These are phyloP conservation scores for Nannochloris sp. DNA, from an alignment of 139 green algal species.

Conservation along the genomic window DNA sequence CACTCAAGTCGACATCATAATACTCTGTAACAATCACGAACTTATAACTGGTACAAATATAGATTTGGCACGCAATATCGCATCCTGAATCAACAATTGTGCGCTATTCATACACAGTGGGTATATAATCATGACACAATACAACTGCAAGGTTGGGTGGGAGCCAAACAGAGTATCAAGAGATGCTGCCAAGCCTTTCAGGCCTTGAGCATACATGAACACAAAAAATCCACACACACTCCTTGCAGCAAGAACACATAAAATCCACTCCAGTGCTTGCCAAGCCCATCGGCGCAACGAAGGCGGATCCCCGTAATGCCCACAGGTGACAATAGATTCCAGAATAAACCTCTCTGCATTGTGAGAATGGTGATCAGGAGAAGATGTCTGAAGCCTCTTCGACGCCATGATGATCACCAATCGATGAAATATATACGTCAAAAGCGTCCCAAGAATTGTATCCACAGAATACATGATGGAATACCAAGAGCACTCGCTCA, in stretches of 20 bases:
- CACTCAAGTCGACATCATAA: slow-evolving; percentile 15
- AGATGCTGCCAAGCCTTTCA: neutral
- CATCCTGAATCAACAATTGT: slow-evolving; percentile 26
- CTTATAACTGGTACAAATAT: neutral
- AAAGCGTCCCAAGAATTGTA: slow-evolving; percentile 39
- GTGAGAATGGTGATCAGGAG: neutral
- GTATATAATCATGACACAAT: slow-evolving; percentile 46
- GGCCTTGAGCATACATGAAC: neutral
- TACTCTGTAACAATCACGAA: neutral
- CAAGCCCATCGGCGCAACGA: slow-evolving; percentile 19
- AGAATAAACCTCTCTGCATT: neutral
- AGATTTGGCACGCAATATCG: neutral
- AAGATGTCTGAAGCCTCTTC: neutral
- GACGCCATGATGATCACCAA: slow-evolving; percentile 2
- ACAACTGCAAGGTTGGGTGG: slow-evolving; percentile 34
- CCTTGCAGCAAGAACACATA: slow-evolving; percentile 26
- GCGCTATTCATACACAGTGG: slow-evolving; percentile 47
- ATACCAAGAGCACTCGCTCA: slow-evolving; percentile 48
- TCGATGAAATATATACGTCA: slow-evolving; percentile 40
- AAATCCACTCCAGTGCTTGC: slow-evolving; percentile 43
- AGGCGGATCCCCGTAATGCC: slow-evolving; percentile 42
- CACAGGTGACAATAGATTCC: slow-evolving; percentile 16
- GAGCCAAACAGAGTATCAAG: slow-evolving; percentile 37
- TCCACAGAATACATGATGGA: slow-evolving; percentile 41
- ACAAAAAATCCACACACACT: slow-evolving; percentile 26